Conservation (phyloP, 2,329 filamentous ascomycete genomes). For the Aspergillus pseudoterreus region DNA sequence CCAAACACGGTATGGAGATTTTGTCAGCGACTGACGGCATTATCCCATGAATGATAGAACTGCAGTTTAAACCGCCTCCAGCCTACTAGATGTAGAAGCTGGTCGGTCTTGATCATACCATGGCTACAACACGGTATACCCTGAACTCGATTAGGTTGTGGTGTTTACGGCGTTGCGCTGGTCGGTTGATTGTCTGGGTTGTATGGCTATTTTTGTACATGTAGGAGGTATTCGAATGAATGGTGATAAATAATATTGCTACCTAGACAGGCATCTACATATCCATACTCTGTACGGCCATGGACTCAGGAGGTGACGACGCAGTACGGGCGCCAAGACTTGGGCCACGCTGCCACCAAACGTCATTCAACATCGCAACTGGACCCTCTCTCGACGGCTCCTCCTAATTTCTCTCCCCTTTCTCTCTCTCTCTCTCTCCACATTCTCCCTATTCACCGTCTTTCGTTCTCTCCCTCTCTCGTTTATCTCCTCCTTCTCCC, state of each 20-base stretch:
- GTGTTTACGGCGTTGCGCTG: too few relatives aligned
- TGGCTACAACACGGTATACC: not conserved
- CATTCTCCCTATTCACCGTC: slow-evolving; percentile 11
- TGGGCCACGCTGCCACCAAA: slow-evolving; percentile 29
- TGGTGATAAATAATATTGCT: too few relatives aligned
- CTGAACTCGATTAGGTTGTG: not conserved
- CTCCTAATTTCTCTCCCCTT: slow-evolving; percentile 3
- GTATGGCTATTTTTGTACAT: too few relatives aligned
- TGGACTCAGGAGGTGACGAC: slow-evolving; percentile 12
- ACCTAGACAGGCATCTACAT: too few relatives aligned
- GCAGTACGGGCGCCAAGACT: slow-evolving; percentile 26
- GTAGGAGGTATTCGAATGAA: too few relatives aligned
- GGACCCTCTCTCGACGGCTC: slow-evolving; percentile 4
- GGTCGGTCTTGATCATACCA: not conserved
- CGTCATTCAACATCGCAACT: slow-evolving; percentile 25
- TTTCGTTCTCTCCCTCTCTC: slow-evolving; percentile 4
- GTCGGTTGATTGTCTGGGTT: too few relatives aligned
- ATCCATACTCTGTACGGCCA: not conserved
- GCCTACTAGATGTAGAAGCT: too few relatives aligned
- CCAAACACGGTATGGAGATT: slow-evolving; percentile 16
- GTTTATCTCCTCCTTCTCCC: not conserved
- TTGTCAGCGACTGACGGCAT: slow-evolving; percentile 18
- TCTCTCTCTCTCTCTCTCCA: slow-evolving; percentile 3
- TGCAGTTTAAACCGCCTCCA: not conserved
- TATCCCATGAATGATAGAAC: slow-evolving; percentile 6